Base-by-base conservation (phyloP, 1,139 yeast genomes). In the Saccharomycopsis hybrid region DNA sequence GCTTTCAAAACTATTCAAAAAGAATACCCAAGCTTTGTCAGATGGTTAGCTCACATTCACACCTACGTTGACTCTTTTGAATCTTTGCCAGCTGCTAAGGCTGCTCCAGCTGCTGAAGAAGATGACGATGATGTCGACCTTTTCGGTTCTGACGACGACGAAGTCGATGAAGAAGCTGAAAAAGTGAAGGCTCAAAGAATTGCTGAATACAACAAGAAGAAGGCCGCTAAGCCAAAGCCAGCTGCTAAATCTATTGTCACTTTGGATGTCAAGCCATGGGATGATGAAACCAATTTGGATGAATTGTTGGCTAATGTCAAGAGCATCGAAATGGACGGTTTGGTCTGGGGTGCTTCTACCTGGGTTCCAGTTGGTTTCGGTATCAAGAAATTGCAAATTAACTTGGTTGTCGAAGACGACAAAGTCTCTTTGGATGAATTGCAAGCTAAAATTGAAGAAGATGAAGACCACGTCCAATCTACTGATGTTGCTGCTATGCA, bases 181-280 rank as follows among this genome's bases (percentile, higher is more conserved):
- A 85, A 84, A 75, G 74, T 92, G 70, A 92, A 90, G 82, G 94
- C 87, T 74, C 80, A 90, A 80, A 89, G 98, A 84, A 76, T 92
- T 66, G 97, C 96, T 69, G 96, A 84, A 71, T 92, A 92, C 80
- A 86, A 89, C 67, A 96, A 95, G 65, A 89, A 86, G 84, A 92
- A 92, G 85, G 83, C 94, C 62, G 86, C 86, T 77, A 95, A 95
- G 70, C 88, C 97, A 66, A 88, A 88, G 81, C 88, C 97, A 66
- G 96, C 96, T 73, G 97, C 98, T 68, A 92, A 92, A 81, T 87
- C 97, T 58, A 77, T 89, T 62, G 96, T 92, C 66, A 92, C 98
- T 65, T 69, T 92, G 66, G 98, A 92, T 65, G 95, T 92, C 64
- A 92, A 92, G 85, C 97, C 97, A 75, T 92, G 98, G 98, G 98